Percentiles rank a stretch among this genome's conserved stretches.
Conservation (phyloP, 1,139 yeast species). For the Nakaseomyces nivariensis region DNA sequence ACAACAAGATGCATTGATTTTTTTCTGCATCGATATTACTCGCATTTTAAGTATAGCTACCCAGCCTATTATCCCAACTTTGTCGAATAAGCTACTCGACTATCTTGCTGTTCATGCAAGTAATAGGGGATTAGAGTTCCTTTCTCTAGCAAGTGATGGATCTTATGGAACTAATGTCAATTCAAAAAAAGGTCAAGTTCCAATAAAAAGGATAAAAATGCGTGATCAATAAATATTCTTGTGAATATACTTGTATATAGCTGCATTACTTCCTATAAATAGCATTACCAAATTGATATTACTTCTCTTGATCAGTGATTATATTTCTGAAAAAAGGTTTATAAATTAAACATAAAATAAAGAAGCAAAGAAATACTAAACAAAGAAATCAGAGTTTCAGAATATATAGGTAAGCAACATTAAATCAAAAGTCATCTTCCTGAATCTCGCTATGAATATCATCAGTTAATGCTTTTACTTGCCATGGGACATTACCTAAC, state of each 20-base stretch:
- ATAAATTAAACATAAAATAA: background rate
- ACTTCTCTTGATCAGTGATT: no score
- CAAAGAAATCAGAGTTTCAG: background rate
- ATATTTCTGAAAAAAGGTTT: background rate
- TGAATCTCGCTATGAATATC: background rate
- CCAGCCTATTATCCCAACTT: conserved; percentile 62
- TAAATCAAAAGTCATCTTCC: background rate
- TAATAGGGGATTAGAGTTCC: conserved; percentile 34
- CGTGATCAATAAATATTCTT: background rate
- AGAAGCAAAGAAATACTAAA: background rate
- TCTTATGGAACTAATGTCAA: conserved; percentile 40
- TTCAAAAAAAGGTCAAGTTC: conserved; percentile 34
- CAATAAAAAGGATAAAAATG: conserved; percentile 27
- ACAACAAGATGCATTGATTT: conserved; percentile 46
- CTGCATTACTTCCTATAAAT: no score
- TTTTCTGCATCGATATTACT: conserved; percentile 58
- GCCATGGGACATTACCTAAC: conserved; percentile 29
- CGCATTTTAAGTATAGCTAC: conserved; percentile 59
- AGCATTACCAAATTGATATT: no score
- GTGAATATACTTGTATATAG: background rate
- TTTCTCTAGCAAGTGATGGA: conserved; percentile 39
- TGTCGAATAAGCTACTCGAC: conserved; percentile 50
- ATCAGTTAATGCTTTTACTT: conserved; percentile 12
- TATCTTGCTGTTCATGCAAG: conserved; percentile 43
- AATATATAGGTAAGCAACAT: background rate